Evolutionary conservation across 2,329 filamentous ascomycete genomes (phyloP), one percentile per base, ranked within the genome.

Genomic region (Elsinoe ampelina): DNA sequence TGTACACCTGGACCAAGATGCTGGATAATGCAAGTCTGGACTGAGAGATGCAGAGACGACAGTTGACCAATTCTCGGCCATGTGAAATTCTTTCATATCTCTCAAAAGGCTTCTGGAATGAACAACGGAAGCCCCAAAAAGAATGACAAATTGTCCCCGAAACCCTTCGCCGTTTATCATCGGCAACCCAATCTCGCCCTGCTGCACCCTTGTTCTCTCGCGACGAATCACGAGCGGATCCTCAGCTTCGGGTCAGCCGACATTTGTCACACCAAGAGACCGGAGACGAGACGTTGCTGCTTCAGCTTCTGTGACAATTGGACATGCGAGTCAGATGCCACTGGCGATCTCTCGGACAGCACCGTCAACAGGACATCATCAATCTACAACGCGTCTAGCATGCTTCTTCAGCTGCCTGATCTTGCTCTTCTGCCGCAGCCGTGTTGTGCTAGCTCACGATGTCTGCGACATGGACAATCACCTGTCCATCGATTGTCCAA

Each of bases 241-340:
- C 45, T 34, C 26, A 35, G 26, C 26, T 34, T 35, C 19, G 48
- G 48, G 19, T 35, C 35, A 15, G 48, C 48, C 36, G 32, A 34
- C 48, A 52, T 52, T 52, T 52, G 48, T 52, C 48, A 52, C 48
- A 52, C 32, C 26, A 26, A 32, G 48, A 52, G 48, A 52, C 48
- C 8, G 6, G 30, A 34, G 15, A 15, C 20, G 48, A 26, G 19
- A 39, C 26, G 45, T 50, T 50, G 30, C n/a, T 15, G 26, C 26
- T 50, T 35, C 45, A 34, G 32, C 22, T 50, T 34, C 45, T 50
- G 12, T 45, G 17, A 45, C 45, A 50, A 10, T 7, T 7, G 20
- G 48, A 20, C 41, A 13, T 34, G 38, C 48, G 48, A 52, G 48
- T 52, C 48, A 52, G 48, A 45, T 45, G 41, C 34, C 7, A 20